These are phyloP conservation scores for Phellopilus nigrolimitatus DNA, from an alignment of 1,284 basidiomycete genomes.

Conservation along the genomic window DNA sequence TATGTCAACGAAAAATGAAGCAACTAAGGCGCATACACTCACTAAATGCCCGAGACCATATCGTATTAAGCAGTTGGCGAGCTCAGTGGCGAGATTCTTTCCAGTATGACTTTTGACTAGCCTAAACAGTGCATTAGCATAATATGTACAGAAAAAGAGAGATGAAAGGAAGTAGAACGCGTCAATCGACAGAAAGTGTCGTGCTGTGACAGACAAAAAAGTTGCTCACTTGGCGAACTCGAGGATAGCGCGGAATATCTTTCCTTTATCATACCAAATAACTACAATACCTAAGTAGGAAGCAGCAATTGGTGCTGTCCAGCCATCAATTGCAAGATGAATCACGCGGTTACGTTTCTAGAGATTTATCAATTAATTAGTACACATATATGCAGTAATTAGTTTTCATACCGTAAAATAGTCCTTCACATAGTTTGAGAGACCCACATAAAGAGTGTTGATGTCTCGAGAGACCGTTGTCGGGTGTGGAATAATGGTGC, in stretches of 20 bases:
- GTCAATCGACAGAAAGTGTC: too few relatives aligned
- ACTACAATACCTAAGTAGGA: constrained; percentile 31
- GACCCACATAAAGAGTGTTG: constrained; percentile 24
- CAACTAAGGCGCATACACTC: too few relatives aligned
- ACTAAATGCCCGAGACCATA: too few relatives aligned
- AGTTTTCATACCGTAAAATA: constrained; percentile 30
- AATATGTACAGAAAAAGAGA: too few relatives aligned
- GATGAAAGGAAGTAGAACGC: too few relatives aligned
- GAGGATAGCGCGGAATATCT: constrained; percentile 27
- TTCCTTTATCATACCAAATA: constrained; percentile 27
- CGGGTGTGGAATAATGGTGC: constrained; percentile 25
- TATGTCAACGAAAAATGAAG: too few relatives aligned
- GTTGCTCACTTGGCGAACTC: constrained; percentile 32
- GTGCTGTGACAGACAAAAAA: too few relatives aligned
- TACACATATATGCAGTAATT: constrained; percentile 8
- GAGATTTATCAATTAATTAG: constrained; percentile 3
- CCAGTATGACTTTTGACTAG: too few relatives aligned
- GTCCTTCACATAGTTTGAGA: constrained; percentile 21
- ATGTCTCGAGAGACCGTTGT: constrained; percentile 28
- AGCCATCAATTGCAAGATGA: constrained; percentile 30
- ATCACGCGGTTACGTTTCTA: constrained; percentile 24
- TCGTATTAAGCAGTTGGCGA: too few relatives aligned
- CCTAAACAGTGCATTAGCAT: too few relatives aligned
- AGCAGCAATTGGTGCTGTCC: constrained; percentile 26
- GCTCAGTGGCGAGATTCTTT: too few relatives aligned